Evolutionary conservation across 345 rosid species (phyloP).

Genomic region (Anacardium occidentale): DNA sequence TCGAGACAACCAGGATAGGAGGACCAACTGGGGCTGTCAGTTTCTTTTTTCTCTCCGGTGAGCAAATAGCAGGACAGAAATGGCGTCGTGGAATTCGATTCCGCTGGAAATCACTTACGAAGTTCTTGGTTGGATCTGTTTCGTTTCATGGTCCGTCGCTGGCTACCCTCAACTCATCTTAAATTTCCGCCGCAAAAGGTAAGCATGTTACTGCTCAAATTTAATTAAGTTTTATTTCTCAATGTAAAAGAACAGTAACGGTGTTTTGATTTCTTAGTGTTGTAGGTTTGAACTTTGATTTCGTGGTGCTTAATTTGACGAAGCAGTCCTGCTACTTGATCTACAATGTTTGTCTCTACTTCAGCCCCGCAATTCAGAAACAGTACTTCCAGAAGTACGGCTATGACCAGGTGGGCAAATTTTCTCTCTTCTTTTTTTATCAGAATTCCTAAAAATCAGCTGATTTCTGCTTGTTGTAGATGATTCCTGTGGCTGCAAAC

Average conservation of each 20-base stretch:
- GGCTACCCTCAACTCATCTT: constrained; percentile 86
- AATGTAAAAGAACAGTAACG: no score
- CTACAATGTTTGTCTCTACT: constrained; percentile 83
- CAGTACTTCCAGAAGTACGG: constrained; percentile 84
- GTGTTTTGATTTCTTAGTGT: constrained; percentile 39
- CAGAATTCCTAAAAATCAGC: neutral
- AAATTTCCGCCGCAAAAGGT: constrained; percentile 80
- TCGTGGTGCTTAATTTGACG: constrained; percentile 81
- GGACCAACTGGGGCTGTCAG: no score
- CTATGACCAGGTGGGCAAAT: constrained; percentile 35
- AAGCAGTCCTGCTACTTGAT: constrained; percentile 94
- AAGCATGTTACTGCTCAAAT: neutral
- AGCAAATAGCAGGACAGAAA: constrained; percentile 7
- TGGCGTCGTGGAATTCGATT: constrained; percentile 88
- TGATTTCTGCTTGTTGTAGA: constrained; percentile 42
- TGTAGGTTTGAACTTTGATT: constrained; percentile 92
- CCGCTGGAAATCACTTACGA: constrained; percentile 63
- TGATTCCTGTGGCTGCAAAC: constrained; percentile 92
- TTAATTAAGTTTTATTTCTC: neutral
- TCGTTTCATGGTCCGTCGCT: constrained; percentile 76
- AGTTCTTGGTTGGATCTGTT: constrained; percentile 74
- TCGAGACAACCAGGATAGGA: no score
- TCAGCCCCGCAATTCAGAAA: constrained; percentile 65
- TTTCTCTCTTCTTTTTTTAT: neutral
- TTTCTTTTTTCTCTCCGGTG: no score